These are phyloP conservation scores for Acrodontium crateriforme DNA, from an alignment of 2,329 filamentous ascomycete species.

Conservation along the genomic window DNA sequence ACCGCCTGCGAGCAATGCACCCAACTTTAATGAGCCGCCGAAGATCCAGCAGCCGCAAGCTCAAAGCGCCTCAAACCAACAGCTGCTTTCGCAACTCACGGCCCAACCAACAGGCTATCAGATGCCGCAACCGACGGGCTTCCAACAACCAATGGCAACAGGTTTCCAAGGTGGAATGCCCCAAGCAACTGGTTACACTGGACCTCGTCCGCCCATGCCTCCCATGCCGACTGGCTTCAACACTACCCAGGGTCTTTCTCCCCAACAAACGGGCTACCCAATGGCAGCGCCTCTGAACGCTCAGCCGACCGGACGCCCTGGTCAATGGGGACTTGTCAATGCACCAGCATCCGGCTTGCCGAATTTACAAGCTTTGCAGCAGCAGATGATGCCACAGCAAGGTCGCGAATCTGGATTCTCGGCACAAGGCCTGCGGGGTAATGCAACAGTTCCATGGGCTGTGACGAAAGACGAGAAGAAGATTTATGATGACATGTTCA, in stretches of 20 bases:
- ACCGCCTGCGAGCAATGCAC: constrained; percentile 49
- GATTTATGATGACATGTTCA: constrained; percentile 88
- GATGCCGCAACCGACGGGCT: constrained; percentile 39
- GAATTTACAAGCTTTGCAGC: constrained; percentile 83
- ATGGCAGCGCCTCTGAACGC: constrained; percentile 59
- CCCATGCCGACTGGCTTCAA: constrained; percentile 68
- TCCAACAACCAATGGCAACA: constrained; percentile 39
- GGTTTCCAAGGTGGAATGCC: constrained; percentile 51
- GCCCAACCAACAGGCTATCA: constrained; percentile 42
- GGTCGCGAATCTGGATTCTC: constrained; percentile 81
- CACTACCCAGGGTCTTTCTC: constrained; percentile 41
- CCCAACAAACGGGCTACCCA: constrained; percentile 51
- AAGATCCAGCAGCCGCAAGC: constrained; percentile 37
- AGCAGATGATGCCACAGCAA: constrained; percentile 93
- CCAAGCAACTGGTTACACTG: constrained; percentile 66
- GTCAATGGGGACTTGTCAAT: constrained; percentile 98
- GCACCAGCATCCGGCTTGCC: constrained; percentile 77
- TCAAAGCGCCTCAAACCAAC: constrained; percentile 56
- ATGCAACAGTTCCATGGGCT: constrained; percentile 93
- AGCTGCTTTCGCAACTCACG: constrained; percentile 44
- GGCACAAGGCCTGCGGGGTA: constrained; percentile 75
- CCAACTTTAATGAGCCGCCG: constrained; percentile 51
- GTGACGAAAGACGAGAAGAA: constrained; percentile 98
- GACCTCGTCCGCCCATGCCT: constrained; percentile 65
- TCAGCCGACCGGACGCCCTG: constrained; percentile 86